Evolutionary conservation across 1,284 basidiomycete genomes (phyloP).

Genomic region (Boletellus deceptivus): DNA sequence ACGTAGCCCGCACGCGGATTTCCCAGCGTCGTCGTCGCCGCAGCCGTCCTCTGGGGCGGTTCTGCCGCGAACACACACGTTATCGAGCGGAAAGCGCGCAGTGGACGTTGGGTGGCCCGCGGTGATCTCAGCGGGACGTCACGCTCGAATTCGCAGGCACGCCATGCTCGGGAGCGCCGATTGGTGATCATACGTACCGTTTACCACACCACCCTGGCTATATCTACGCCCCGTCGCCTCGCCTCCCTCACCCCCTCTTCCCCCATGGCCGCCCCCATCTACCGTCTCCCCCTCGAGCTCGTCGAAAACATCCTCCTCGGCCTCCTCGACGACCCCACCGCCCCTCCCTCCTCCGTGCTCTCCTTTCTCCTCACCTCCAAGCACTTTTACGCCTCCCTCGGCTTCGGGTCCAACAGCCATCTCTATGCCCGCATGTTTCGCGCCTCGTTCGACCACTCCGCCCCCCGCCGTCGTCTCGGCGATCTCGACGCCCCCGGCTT

Average conservation of each 20-base stretch:
- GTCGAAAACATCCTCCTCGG: conserved; percentile 56
- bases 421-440: conserved; percentile 63
- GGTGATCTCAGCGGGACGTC: conserved; percentile 5
- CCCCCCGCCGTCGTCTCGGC: conserved; percentile 50
- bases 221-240: conserved; percentile 3
- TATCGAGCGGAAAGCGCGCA: conserved; percentile 6
- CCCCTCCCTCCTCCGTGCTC: conserved; percentile 43
- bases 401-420: conserved; percentile 35
- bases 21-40: conserved; percentile 3
- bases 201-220: conserved; percentile 4
- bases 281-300: conserved; percentile 55
- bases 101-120: conserved; percentile 1
- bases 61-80: conserved; percentile 7
- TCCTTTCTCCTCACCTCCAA: conserved; percentile 52
- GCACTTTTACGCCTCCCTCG: conserved; percentile 43
- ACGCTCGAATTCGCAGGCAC: conserved; percentile 2
- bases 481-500: conserved; percentile 37
- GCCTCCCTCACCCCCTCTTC: not conserved
- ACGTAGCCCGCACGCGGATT: not conserved
- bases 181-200: conserved; percentile 8
- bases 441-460: conserved; percentile 57
- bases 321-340: conserved; percentile 39
- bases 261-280: conserved; percentile 24
- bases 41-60: conserved; percentile 1
- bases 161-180: conserved; percentile 11